These are phyloP conservation scores for Candida pseudoviswanathii DNA, from an alignment of 1,139 yeast genomes.

Conservation along the genomic window DNA sequence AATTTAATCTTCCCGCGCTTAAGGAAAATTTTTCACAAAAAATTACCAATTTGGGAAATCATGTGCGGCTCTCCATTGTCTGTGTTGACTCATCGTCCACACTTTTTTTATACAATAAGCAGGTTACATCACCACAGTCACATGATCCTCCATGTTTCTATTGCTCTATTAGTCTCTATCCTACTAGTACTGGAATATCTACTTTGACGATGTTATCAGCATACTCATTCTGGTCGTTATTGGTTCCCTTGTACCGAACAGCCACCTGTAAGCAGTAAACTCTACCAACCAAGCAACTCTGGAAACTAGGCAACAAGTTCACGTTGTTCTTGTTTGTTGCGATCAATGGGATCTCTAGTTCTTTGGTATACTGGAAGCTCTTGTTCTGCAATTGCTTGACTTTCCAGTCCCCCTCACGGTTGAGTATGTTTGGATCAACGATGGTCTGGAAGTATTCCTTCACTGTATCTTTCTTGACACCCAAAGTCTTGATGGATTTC, in stretches of 20 bases:
- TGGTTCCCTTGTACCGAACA: constrained; percentile 42
- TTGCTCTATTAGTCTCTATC: constrained; percentile 15
- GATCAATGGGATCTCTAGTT: constrained; percentile 32
- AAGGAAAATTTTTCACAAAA: constrained; percentile 23
- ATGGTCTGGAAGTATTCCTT: constrained; percentile 38
- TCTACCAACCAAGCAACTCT: constrained; percentile 47
- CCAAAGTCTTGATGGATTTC: constrained; percentile 41
- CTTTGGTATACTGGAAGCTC: constrained; percentile 31
- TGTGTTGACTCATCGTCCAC: constrained; percentile 17
- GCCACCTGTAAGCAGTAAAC: constrained; percentile 43
- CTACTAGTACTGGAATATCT: constrained; percentile 47
- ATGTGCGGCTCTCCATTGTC: neutral
- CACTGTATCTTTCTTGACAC: constrained; percentile 45
- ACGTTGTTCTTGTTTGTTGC: constrained; percentile 40
- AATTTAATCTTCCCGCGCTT: constrained; percentile 42
- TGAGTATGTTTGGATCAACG: constrained; percentile 24
- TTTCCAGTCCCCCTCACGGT: constrained; percentile 32
- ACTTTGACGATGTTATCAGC: constrained; percentile 37
- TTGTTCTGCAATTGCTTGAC: constrained; percentile 21
- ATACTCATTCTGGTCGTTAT: constrained; percentile 36
- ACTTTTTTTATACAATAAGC: neutral
- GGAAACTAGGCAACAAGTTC: constrained; percentile 46
- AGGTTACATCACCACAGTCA: constrained; percentile 2
- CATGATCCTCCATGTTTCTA: neutral
- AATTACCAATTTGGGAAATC: constrained; percentile 35